Conservation (phyloP, 139 green algal species). For the Chloropicon primus region DNA sequence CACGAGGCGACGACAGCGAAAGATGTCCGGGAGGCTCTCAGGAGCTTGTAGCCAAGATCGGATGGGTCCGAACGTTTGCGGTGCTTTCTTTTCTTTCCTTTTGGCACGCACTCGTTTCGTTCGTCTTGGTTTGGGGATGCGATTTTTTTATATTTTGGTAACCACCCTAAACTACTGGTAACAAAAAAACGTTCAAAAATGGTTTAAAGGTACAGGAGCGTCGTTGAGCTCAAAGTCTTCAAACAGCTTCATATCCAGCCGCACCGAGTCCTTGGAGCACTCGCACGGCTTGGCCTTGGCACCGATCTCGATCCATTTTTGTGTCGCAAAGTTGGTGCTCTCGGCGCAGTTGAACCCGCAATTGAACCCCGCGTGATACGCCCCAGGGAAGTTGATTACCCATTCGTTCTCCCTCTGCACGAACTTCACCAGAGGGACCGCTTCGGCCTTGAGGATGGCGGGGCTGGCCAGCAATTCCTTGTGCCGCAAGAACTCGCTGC, state of each 20-base stretch:
- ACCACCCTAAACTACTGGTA: no score
- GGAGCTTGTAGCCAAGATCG: background rate
- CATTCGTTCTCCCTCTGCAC: conserved; percentile 56
- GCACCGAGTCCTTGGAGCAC: conserved; percentile 45
- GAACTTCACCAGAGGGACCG: conserved; percentile 30
- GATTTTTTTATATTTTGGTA: no score
- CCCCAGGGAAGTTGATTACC: conserved; percentile 58
- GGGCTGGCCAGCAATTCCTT: conserved; percentile 60
- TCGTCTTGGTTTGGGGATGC: no score
- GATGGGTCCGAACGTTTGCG: no score
- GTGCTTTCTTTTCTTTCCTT: no score
- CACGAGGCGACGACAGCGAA: conserved; percentile 31
- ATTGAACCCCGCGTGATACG: conserved; percentile 60
- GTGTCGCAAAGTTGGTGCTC: conserved; percentile 62
- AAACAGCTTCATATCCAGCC: conserved; percentile 70
- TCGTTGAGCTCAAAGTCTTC: no score
- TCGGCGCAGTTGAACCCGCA: conserved; percentile 66
- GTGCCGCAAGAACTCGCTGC: conserved; percentile 57
- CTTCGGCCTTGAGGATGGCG: conserved; percentile 28
- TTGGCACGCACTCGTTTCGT: no score
- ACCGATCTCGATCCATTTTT: conserved; percentile 39
- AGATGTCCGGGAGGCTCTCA: conserved; percentile 7
- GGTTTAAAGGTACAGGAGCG: no score
- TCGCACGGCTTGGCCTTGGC: conserved; percentile 27
- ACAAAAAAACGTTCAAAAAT: no score